Evolutionary conservation across 805 yeast species (phyloP).

Genomic region (Cyberlindnera xishuangbannaensis): DNA sequence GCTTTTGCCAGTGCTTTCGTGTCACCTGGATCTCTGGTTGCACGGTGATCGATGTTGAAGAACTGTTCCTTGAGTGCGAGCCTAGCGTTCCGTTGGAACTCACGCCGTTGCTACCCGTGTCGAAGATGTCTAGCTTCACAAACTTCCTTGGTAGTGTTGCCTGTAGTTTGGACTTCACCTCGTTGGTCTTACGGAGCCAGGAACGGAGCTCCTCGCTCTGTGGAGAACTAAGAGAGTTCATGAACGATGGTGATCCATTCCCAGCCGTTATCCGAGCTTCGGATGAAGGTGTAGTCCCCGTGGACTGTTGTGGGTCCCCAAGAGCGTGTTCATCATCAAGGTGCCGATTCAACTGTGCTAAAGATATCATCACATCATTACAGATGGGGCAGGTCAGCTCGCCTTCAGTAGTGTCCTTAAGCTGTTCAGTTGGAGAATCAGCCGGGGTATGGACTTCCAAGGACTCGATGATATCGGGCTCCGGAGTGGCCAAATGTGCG

Average conservation of each 20-base stretch:
- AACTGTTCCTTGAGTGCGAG: slow-evolving; percentile 13
- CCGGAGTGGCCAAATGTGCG: slow-evolving; percentile 3
- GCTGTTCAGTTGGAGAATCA: no score
- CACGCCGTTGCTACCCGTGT: no score
- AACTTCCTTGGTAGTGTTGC: slow-evolving; percentile 32
- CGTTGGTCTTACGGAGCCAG: slow-evolving; percentile 39
- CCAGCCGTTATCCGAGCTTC: no score
- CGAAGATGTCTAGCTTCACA: slow-evolving; percentile 46
- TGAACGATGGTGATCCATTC: no score
- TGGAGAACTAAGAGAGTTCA: slow-evolving; percentile 3
- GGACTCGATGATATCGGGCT: slow-evolving; percentile 13
- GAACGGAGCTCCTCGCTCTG: slow-evolving; percentile 30
- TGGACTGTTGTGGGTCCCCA: not conserved
- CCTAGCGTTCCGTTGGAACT: slow-evolving; percentile 13
- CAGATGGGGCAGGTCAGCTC: slow-evolving; percentile 63
- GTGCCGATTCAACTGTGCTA: slow-evolving; percentile 58
- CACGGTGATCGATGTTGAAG: slow-evolving; percentile 6
- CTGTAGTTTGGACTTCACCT: slow-evolving; percentile 32
- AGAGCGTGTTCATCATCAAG: slow-evolving; percentile 61
- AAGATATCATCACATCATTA: slow-evolving; percentile 46
- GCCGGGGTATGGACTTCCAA: slow-evolving; percentile 4
- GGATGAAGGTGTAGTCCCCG: not conserved
- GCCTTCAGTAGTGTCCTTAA: not conserved
- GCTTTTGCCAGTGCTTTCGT: slow-evolving; percentile 54
- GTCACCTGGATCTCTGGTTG: slow-evolving; percentile 32